Evolutionary conservation across 768 basidiomycete genomes (phyloP), one percentile per base, ranked within the genome.

Genomic region (Lentinula sp.): DNA sequence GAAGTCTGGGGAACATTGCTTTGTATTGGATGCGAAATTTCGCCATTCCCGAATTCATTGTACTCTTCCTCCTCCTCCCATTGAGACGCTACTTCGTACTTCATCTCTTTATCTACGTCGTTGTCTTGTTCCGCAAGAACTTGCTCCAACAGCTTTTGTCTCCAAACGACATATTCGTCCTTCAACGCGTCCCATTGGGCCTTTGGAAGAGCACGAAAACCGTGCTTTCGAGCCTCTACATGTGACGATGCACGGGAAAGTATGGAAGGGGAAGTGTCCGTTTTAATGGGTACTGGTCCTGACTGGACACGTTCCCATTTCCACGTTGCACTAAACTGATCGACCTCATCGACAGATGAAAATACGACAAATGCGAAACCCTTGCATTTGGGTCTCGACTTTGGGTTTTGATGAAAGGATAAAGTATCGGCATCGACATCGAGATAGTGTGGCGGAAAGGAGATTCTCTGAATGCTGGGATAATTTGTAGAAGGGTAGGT

Each of bases 281-380:
- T n/a, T 33, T 39, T 37, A 12, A 37, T 32, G 43, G 42, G 33
- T 49, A 41, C 46, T 39, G 45, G 48, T 8, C 20, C 41, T 36
- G 12, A 33, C 41, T 15, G n/a, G 23, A 9, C 16, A 1, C 70
- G 73, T 45, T 76, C 70, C 89, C 91, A 93, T 6, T 85, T 85
- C 87, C 88, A 93, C 23, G 66, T 66, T 0, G 71, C 42, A 0
- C 84, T 69, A 0, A 93, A 62, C 1, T 68, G 62, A 7, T 79
- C 71, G 2, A 73, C 77, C 28, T 84, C 78, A 1, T 73, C 69
- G 0, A 68, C 39, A 4, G 71, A 61, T 2, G 75, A 70, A 48
- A 93, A 74, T 0, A 84, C 84, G 58, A 93, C 74, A 33, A 93
- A 80, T 0, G 90, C 89, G 63, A 92, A 93, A 1, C 88, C 88